Evolutionary conservation across 2,329 filamentous ascomycete species (phyloP).

Genomic region (Zalaria sp.): DNA sequence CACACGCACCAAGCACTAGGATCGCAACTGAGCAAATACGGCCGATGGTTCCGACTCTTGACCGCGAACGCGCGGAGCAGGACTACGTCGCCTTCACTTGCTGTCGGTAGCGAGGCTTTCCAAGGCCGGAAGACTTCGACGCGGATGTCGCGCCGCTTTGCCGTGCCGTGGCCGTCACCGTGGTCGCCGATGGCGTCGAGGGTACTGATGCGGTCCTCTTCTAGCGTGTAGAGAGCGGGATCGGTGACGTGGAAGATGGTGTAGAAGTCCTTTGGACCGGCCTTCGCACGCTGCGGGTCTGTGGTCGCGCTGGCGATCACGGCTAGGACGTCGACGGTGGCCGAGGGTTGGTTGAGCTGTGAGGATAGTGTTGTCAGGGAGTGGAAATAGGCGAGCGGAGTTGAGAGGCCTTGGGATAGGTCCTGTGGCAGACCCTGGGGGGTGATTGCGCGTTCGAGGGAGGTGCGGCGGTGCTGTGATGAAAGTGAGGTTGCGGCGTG

Average conservation of each 20-base stretch:
- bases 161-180: background rate
- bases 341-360: constrained; percentile 23
- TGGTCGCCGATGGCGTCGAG: background rate
- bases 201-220: background rate
- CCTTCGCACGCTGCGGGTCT: constrained; percentile 21
- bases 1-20: constrained; percentile 35
- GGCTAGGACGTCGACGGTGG: constrained; percentile 29
- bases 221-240: constrained; percentile 8
- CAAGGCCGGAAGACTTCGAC: constrained; percentile 32
- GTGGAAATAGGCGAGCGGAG: constrained; percentile 30
- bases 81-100: constrained; percentile 28
- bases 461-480: background rate
- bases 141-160: constrained; percentile 6
- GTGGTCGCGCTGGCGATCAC: constrained; percentile 23
- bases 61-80: constrained; percentile 29
- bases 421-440: constrained; percentile 2
- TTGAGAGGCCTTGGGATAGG: constrained; percentile 20
- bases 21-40: constrained; percentile 25
- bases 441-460: constrained; percentile 2
- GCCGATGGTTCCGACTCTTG: constrained; percentile 22
- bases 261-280: constrained; percentile 28
- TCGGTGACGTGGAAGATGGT: constrained; percentile 29
- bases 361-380: constrained; percentile 24
- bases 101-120: constrained; percentile 25
- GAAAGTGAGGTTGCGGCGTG: background rate